phyloP scores from a whole-genome alignment of 352 stramenopile genomes.

The Phytophthora foliorum region DNA sequence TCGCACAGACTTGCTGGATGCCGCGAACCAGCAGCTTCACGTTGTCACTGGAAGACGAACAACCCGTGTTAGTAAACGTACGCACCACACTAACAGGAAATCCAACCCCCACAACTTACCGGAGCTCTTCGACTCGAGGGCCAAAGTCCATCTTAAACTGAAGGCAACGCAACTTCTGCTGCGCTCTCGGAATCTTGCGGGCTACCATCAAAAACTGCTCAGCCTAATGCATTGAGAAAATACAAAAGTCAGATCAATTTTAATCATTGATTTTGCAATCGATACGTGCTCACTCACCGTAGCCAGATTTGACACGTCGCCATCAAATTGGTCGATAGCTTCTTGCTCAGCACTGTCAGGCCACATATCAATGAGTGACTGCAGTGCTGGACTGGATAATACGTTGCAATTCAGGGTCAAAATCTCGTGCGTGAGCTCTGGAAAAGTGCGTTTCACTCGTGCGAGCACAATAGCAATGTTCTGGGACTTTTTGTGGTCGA shows the following conservation, averaged over 20 bases:
- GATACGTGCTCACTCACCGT: slow-evolving; percentile 36
- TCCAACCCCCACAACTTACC: slow-evolving; percentile 38
- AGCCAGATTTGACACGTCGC: slow-evolving; percentile 57
- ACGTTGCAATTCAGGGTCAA: slow-evolving; percentile 72
- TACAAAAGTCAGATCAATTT: neutral
- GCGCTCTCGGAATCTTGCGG: slow-evolving; percentile 66
- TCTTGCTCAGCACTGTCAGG: slow-evolving; percentile 78
- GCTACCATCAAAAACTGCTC: slow-evolving; percentile 82
- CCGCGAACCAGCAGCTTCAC: slow-evolving; percentile 73
- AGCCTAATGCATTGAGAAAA: slow-evolving; percentile 37
- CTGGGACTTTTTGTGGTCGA: slow-evolving; percentile 89
- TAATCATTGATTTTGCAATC: neutral
- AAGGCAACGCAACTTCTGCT: slow-evolving; percentile 78
- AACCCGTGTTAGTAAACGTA: slow-evolving; percentile 9
- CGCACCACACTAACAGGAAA: neutral
- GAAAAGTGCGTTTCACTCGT: slow-evolving; percentile 72
- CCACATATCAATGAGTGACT: slow-evolving; percentile 88
- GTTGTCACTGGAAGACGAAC: slow-evolving; percentile 44
- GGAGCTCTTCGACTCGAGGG: slow-evolving; percentile 72
- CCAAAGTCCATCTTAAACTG: slow-evolving; percentile 87
- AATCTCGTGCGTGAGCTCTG: slow-evolving; percentile 69
- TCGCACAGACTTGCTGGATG: slow-evolving; percentile 78
- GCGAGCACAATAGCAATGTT: slow-evolving; percentile 87
- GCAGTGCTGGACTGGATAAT: slow-evolving; percentile 71
- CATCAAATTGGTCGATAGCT: slow-evolving; percentile 69